These are phyloP conservation scores for Lactifluus volemus DNA, from an alignment of 768 basidiomycete genomes.

Conservation along the genomic window DNA sequence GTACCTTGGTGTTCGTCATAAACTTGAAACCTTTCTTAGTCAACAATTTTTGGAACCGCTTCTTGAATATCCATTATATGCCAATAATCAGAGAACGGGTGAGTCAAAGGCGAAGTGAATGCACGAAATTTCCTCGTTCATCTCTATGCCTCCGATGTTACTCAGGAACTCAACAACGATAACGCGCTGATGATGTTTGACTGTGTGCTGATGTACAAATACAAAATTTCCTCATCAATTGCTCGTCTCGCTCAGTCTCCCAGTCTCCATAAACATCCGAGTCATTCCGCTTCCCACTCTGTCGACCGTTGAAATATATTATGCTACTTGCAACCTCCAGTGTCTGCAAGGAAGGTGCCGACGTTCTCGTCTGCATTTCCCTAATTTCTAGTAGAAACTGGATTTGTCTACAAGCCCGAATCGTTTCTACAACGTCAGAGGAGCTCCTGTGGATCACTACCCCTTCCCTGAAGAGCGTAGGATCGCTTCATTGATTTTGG, in stretches of 20 bases:
- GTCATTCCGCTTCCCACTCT: too few species aligned
- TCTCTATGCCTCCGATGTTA: conserved; percentile 85
- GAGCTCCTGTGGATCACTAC: too few species aligned
- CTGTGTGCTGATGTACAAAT: too few species aligned
- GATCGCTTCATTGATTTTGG: too few species aligned
- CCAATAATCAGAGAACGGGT: not conserved
- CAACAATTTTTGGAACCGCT: conserved; percentile 88
- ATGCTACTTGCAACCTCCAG: too few species aligned
- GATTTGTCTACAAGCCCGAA: not conserved
- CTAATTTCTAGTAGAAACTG: not conserved
- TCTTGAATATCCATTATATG: conserved; percentile 37
- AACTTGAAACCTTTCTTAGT: conserved; percentile 95
- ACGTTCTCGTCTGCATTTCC: too few species aligned
- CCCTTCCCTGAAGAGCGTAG: too few species aligned
- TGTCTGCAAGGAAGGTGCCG: too few species aligned
- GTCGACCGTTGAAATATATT: too few species aligned
- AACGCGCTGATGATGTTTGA: conserved; percentile 32
- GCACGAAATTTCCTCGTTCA: conserved; percentile 91
- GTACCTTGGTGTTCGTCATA: conserved; percentile 92
- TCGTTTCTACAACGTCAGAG: not conserved
- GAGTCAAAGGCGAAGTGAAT: conserved; percentile 26
- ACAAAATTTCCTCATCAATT: too few species aligned
- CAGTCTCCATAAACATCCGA: too few species aligned
- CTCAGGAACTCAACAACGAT: conserved; percentile 96
- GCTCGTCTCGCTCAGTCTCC: too few species aligned